Conservation (phyloP, 768 basidiomycete genomes). For the Suillus plorans region DNA sequence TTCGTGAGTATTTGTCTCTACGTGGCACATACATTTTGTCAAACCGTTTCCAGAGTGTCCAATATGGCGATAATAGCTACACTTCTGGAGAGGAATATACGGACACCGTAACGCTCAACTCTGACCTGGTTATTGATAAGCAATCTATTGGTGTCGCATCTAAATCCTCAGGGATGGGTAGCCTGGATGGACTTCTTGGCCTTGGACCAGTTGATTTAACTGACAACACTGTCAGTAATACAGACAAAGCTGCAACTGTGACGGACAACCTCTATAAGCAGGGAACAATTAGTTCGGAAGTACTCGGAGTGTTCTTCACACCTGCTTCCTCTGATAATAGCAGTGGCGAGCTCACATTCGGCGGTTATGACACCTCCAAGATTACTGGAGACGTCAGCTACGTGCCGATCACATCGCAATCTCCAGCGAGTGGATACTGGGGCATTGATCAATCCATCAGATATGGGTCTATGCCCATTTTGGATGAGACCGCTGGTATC, state of each 20-base stretch:
- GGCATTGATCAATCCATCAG: constrained; percentile 31
- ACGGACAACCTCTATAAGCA: constrained; percentile 33
- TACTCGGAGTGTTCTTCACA: no score
- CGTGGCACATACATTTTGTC: neutral
- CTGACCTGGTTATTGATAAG: constrained; percentile 13
- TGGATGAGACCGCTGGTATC: constrained; percentile 28
- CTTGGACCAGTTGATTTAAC: constrained; percentile 35
- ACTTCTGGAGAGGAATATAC: constrained; percentile 16
- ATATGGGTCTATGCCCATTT: constrained; percentile 22
- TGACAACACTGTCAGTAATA: constrained; percentile 17
- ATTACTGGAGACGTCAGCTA: constrained; percentile 18
- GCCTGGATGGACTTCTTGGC: constrained; percentile 11
- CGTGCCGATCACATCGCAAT: constrained; percentile 21
- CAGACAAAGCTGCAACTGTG: constrained; percentile 31
- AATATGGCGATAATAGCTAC: constrained; percentile 12
- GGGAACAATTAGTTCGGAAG: constrained; percentile 20
- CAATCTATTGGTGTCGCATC: constrained; percentile 37
- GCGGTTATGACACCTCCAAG: constrained; percentile 19
- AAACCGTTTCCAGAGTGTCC: constrained; percentile 3
- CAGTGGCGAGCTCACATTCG: constrained; percentile 28
- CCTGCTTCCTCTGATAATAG: no score
- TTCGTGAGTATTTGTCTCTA: constrained; percentile 1
- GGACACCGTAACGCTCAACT: constrained; percentile 14
- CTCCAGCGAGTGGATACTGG: constrained; percentile 27
- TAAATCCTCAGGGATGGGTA: neutral